phyloP scores from a whole-genome alignment of 1,139 yeast species.

The Kodamaea sp. region DNA sequence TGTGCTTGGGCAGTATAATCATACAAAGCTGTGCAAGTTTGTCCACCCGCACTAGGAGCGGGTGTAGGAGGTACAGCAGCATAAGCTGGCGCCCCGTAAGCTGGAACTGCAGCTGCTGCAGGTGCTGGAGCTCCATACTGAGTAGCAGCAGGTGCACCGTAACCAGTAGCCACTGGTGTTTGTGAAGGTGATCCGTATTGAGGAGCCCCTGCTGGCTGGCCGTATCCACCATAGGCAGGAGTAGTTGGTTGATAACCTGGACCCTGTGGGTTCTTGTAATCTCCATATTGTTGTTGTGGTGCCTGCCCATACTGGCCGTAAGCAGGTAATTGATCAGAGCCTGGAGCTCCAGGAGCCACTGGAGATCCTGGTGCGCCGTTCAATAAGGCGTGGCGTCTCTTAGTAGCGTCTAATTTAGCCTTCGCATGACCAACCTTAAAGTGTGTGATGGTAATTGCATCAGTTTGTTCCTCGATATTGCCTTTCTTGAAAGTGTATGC shows the following conservation, averaged over 20 bases:
- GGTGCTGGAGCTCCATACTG: constrained; percentile 17
- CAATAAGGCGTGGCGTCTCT: constrained; percentile 63
- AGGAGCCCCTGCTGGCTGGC: constrained; percentile 18
- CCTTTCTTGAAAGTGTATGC: constrained; percentile 83
- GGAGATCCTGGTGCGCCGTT: constrained; percentile 29
- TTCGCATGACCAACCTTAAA: constrained; percentile 89
- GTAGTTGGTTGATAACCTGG: constrained; percentile 10
- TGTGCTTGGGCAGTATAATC: constrained; percentile 83
- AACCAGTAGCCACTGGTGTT: constrained; percentile 10
- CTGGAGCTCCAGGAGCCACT: constrained; percentile 26
- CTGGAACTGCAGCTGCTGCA: constrained; percentile 14
- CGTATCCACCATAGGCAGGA: constrained; percentile 16
- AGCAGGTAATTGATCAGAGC: constrained; percentile 23
- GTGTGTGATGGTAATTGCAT: constrained; percentile 82
- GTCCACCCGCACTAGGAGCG: constrained; percentile 41
- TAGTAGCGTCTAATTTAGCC: constrained; percentile 77
- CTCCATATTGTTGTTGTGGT: constrained; percentile 27
- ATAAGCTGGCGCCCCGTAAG: constrained; percentile 13
- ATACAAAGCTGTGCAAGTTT: constrained; percentile 73
- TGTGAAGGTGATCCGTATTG: constrained; percentile 11
- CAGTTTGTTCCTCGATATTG: constrained; percentile 84
- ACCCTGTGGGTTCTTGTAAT: constrained; percentile 18
- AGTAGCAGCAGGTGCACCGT: constrained; percentile 8
- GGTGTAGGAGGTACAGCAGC: constrained; percentile 25
- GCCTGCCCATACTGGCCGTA: constrained; percentile 22